Evolutionary conservation across 495 filamentous ascomycete species (phyloP), one percentile per base, ranked within the genome.

Genomic region (Penicillium salamii): DNA sequence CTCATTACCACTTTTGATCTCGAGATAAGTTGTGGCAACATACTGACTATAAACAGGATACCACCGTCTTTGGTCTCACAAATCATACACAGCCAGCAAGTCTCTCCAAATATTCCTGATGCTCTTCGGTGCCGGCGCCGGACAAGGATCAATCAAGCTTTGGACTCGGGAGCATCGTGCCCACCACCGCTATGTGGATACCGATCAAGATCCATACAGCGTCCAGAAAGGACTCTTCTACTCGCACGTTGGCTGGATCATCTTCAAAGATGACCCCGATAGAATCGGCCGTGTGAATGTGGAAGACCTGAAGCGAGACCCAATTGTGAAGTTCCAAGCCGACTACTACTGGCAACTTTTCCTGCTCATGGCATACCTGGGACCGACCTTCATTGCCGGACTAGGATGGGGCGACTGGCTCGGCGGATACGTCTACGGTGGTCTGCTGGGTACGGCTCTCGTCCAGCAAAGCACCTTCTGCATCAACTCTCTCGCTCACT

Each of bases 401-500:
- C 7, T 53, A 0, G 0, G 23, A 3, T 57, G 8, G n/a, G 42
- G n/a, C 5, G 57, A 57, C 33, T 51, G 34, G 8, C 5, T 11
- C 3, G 57, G 57, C 14, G 57, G 57, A 6, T 45, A 56, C 17
- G 19, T 60, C n/a, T 56, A 17, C 9, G 57, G 49, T 7, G 28
- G 57, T 13, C 45, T 36, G 8, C 9, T 60, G 0, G 12, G 50
- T 19, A 0, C 48, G 0, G 34, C 34, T 13, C 1, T 57, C 1
- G 14, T 51, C 11, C 50, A 54, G 11, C 57, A 60, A 12, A 21
- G 7, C 12, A 56, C 57, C 0, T 56, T 54, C 43, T 60, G 49
- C n/a, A 43, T 60, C 17, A 60, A 60, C 40, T 60, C 57, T 11
- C 26, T 58, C 1, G 55, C 55, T 24, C 55, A 58, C 18, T 58